Base-by-base conservation (phyloP, 805 yeast species). In the Metschnikowia proteae region DNA sequence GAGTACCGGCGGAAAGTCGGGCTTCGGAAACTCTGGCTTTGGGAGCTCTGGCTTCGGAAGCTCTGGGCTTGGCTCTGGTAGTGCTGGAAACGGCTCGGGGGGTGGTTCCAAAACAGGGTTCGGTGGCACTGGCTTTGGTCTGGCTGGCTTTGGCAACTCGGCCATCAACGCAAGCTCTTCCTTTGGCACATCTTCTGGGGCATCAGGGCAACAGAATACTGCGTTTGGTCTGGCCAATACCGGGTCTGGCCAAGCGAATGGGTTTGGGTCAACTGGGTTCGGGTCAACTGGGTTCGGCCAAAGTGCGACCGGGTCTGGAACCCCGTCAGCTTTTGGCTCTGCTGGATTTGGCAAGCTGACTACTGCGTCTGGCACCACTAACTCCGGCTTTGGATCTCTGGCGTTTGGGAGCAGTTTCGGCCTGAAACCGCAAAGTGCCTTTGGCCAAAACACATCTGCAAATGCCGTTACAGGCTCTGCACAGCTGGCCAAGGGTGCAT, bases 271-370 rank as follows among this genome's bases (percentile, higher is more conserved):
- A 5, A 38, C 49, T 13, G 50, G 43, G 2, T 48, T 49, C 31
- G 53, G 55, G 11, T 8, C 26, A 5, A 25, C 45, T 5, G 51
- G 51, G 9, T 44, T 39, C 7, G 51, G 48, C 25, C 38, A 28
- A 28, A 25, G 36, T 13, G 17, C 47, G 10, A 35, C 53, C 6
- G 55, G 51, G 7, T 46, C 49, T 37, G 56, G 54, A 9, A 28
- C 31, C 34, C 32, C 49, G 11, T n/a, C 42, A 28, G 50, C 38
- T 5, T 46, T 49, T 29, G 54, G 54, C 8, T 17, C 42, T 4
- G 25, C 27, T 26, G 52, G 51, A 13, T 44, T 48, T 11, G 48
- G 51, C 26, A 9, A 9, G 33, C 39, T 17, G 6, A 6, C 22
- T 22, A n/a, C 46, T 8, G 11, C 44, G 4, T 5, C 41, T 5